These are phyloP conservation scores for Ensete ventricosum DNA, from an alignment of 176 grass and related monocot genomes.

Conservation along the genomic window DNA sequence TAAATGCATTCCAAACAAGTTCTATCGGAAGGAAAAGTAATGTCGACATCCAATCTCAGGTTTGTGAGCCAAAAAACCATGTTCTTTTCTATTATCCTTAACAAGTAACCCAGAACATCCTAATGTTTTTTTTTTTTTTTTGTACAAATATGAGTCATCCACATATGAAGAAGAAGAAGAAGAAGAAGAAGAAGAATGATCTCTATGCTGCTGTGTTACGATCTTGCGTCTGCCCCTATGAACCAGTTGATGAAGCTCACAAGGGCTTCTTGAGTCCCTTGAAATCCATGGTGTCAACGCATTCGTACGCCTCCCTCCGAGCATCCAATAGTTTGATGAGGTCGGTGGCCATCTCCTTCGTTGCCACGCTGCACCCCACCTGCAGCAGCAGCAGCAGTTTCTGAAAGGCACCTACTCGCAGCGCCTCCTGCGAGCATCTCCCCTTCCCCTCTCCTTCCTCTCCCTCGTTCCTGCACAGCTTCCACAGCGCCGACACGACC, in stretches of 20 bases:
- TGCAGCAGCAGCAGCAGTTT: slow-evolving; percentile 82
- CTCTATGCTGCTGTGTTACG: too few species aligned
- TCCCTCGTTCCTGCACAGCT: slow-evolving; percentile 45
- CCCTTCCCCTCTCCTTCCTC: not conserved
- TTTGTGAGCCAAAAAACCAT: too few species aligned
- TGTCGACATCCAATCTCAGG: too few species aligned
- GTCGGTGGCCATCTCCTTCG: slow-evolving; percentile 73
- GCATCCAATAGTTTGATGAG: slow-evolving; percentile 67
- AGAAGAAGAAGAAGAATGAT: too few species aligned
- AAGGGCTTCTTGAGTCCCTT: slow-evolving; percentile 72
- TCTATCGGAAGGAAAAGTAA: too few species aligned
- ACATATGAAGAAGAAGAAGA: too few species aligned
- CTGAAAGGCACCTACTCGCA: slow-evolving; percentile 73
- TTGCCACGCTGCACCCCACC: slow-evolving; percentile 59
- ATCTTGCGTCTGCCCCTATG: too few species aligned
- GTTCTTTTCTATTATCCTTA: too few species aligned
- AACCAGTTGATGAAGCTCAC: slow-evolving; percentile 12
- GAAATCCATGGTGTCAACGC: slow-evolving; percentile 78
- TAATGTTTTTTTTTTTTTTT: too few species aligned
- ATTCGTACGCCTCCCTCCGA: slow-evolving; percentile 44
- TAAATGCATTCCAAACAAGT: too few species aligned
- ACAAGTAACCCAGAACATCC: too few species aligned
- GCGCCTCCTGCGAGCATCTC: slow-evolving; percentile 45
- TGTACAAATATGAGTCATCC: too few species aligned
- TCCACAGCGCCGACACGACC: slow-evolving; percentile 58